Conservation (phyloP, 1,284 basidiomycete species). For the Trametes versicolor region DNA sequence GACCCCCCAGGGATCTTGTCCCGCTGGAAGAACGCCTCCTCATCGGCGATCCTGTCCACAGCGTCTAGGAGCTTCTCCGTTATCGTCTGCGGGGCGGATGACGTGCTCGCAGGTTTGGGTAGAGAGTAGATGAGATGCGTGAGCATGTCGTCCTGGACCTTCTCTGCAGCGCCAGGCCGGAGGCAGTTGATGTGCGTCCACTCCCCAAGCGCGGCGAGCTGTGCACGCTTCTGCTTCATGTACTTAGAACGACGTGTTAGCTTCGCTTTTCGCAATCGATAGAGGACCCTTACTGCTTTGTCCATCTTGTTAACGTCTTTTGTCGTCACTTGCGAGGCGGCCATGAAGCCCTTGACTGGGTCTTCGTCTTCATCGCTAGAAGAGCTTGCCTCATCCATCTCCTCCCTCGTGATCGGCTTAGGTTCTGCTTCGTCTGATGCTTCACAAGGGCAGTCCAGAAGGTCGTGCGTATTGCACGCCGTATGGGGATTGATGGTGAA, state of each 20-base stretch:
- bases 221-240: conserved; percentile 76
- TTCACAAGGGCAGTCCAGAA: conserved; percentile 81
- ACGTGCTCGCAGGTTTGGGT: not conserved
- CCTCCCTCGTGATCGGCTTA: conserved; percentile 34
- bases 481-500: conserved; percentile 89
- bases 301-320: conserved; percentile 60
- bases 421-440: conserved; percentile 33
- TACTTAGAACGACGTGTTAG: conserved; percentile 54
- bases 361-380: conserved; percentile 38
- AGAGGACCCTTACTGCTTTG: conserved; percentile 55
- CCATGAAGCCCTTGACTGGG: conserved; percentile 65
- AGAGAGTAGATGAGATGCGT: conserved; percentile 58
- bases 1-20: conserved; percentile 30
- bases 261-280: not conserved
- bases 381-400: conserved; percentile 40
- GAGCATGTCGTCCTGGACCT: conserved; percentile 72
- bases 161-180: conserved; percentile 51
- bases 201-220: conserved; percentile 83
- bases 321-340: conserved; percentile 74
- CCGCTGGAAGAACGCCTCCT: conserved; percentile 15
- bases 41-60: conserved; percentile 19
- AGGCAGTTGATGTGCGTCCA: conserved; percentile 91
- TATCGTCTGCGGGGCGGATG: conserved; percentile 18
- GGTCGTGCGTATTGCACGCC: conserved; percentile 91
- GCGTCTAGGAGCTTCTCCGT: conserved; percentile 22